Base-by-base conservation (phyloP, 768 basidiomycete species). In the Macrolepiota dolichaula region DNA sequence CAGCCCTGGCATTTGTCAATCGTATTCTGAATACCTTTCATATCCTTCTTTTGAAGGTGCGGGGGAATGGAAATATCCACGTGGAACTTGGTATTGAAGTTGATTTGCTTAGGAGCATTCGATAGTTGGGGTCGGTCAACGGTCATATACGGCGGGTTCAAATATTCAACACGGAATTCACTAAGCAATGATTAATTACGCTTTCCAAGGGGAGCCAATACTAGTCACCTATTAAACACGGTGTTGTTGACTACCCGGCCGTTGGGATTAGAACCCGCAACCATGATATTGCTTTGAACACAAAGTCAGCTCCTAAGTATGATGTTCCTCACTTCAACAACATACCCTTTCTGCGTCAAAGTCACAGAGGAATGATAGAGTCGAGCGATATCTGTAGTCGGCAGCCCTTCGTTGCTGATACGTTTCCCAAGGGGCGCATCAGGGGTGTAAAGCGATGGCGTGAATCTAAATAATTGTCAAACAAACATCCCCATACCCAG, bases 311-410 rank as follows among this genome's bases (percentile, higher is more conserved):
- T 19, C 42, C 40, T 49, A 37, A 37, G 15, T 27, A n/a, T 9
- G 17, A 44, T 19, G 17, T 19, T 2, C 4, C 17, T n/a, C 6
- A 1, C 42, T 4, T 10, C 19, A 5, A 7, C 3, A 11, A 79
- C 72, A 40, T 74, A 80, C 64, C 83, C 84, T 63, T 81, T 81
- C 22, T 82, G 80, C 15, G 85, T 79, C 64, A 87, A 73, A 37
- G 81, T 83, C 12, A 80, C 83, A 5, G 77, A 76, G 1, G 85
- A 86, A 71, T 88, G 87, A 73, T 88, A 88, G 72, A 88, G 53
- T 13, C 86, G 74, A 53, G 84, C 78, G 62, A 86, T 77, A 44
- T 70, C 62, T 1, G 75, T 73, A 11, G 74, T 71, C 24, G 78
- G 76, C 57, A 81, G 64, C 32, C 80, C 81, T n/a, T 74, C 72